These are phyloP conservation scores for Monosporozyma solicola DNA, from an alignment of 805 yeast species.

Conservation along the genomic window DNA sequence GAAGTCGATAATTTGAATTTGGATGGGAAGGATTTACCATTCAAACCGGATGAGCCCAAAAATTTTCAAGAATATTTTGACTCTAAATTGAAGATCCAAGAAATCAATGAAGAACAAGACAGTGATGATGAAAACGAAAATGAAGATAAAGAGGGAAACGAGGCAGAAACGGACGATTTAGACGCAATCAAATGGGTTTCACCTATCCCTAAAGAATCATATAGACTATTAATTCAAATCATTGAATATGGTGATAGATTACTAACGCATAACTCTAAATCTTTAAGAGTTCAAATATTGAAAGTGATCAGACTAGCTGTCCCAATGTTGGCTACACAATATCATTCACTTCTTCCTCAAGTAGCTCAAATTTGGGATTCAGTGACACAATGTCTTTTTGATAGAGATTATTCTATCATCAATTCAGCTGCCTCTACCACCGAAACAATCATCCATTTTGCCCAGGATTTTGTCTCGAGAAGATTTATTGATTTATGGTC, in stretches of 20 bases:
- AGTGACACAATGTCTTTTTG: slow-evolving; percentile 13
- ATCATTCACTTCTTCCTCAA: slow-evolving; percentile 24
- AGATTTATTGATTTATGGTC: slow-evolving; percentile 26
- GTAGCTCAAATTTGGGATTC: slow-evolving; percentile 27
- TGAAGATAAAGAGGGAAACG: slow-evolving; percentile 12
- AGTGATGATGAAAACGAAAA: slow-evolving; percentile 31
- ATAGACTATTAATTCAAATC: slow-evolving; percentile 50
- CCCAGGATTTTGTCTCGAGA: slow-evolving; percentile 22
- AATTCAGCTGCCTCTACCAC: slow-evolving; percentile 19
- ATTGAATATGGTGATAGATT: slow-evolving; percentile 60
- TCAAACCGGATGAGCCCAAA: slow-evolving; percentile 28
- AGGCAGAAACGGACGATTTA: slow-evolving; percentile 5
- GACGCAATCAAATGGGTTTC: slow-evolving; percentile 52
- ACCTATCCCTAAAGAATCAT: slow-evolving; percentile 53
- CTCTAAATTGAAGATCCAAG: slow-evolving; percentile 21
- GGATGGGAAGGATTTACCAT: slow-evolving; percentile 2
- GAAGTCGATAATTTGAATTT: slow-evolving; percentile 12
- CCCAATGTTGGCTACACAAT: slow-evolving; percentile 46
- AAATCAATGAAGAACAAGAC: slow-evolving; percentile 18
- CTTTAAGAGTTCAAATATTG: slow-evolving; percentile 49
- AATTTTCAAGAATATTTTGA: slow-evolving; percentile 31
- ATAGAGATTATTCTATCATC: slow-evolving; percentile 17
- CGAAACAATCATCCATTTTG: slow-evolving; percentile 12
- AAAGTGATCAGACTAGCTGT: slow-evolving; percentile 36
- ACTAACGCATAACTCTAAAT: slow-evolving; percentile 55